Base-by-base conservation (phyloP, 2,329 filamentous ascomycete species). In the Fusarium humuli region DNA sequence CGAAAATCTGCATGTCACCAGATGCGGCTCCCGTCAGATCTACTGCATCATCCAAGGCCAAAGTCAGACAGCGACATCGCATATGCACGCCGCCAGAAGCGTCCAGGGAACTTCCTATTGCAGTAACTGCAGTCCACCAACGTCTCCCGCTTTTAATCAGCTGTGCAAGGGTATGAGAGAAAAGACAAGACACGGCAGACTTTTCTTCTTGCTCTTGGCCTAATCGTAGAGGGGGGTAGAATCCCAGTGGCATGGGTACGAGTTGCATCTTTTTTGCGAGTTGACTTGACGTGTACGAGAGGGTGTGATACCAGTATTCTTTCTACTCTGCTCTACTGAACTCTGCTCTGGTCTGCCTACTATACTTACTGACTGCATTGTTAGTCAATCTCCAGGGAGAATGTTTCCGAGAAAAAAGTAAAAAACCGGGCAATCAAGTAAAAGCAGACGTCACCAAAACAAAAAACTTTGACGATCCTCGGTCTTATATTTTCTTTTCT, bases 81-180 rank as follows among this genome's bases (percentile, higher is more conserved):
- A 70, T 64, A 71, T 70, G 67, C 67, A 69, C 25, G n/a, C 25
- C 25, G 63, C 55, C 52, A 65, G 50, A 71, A 70, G 30, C 40
- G 67, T 27, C 9, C 32, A 7, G 11, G 18, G 12, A 40, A 23
- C 16, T 42, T 45, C 57, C 58, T 20, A 12, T 46, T 48, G 9
- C 6, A 41, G 50, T 18, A 49, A 48, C n/a, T 55, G 20, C 32
- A 45, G 63, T 23, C 25, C n/a, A 22, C 20, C 56, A n/a, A 30
- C 30, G 18, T 18, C 29, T 22, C 20, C 34, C 25, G 37, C 27
- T 41, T 41, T 34, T 32, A 54, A 53, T 67, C 65, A 68, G 64
- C 65, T 64, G 48, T 52, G 18, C 53, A 68, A 40, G 65, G 45
- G 16, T 7, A 22, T 37, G 29, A 25, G 46, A 23, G 22, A 14